phyloP scores from a whole-genome alignment of 148 eudicot species.

The Dianthus caryophyllus region DNA sequence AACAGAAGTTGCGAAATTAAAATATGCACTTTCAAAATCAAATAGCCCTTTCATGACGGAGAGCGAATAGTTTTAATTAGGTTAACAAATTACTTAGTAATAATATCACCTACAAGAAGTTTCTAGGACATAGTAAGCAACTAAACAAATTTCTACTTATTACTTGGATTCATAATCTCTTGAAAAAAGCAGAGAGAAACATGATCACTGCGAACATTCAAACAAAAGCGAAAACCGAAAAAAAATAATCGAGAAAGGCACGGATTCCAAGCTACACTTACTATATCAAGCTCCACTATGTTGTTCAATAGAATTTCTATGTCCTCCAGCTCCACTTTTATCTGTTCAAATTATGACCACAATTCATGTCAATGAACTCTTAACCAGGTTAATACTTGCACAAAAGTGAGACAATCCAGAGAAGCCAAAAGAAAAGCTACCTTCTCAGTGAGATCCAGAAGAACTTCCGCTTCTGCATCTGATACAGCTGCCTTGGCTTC shows the following conservation, averaged over 20 bases:
- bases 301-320: conserved; percentile 49
- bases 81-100: neutral
- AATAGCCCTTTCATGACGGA: neutral
- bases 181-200: neutral
- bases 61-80: neutral
- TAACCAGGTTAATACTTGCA: conserved; percentile 12
- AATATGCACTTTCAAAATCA: neutral
- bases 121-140: neutral
- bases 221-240: conserved; percentile 7
- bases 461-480: conserved; percentile 84
- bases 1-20: neutral
- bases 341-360: conserved; percentile 39
- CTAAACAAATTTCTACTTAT: neutral
- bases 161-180: conserved; percentile 1
- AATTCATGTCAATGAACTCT: conserved; percentile 8
- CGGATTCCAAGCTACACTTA: conserved; percentile 30
- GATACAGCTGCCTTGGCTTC: conserved; percentile 68
- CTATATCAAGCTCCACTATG: conserved; percentile 72
- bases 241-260: conserved; percentile 5
- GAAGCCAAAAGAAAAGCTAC: conserved; percentile 38
- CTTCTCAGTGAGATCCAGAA: conserved; percentile 75
- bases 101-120: neutral
- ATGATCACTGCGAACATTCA: neutral
- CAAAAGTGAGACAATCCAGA: conserved; percentile 5
- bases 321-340: conserved; percentile 60